Evolutionary conservation across 371 early-diverging fungal species (phyloP).

Genomic region (Circinella minor): DNA sequence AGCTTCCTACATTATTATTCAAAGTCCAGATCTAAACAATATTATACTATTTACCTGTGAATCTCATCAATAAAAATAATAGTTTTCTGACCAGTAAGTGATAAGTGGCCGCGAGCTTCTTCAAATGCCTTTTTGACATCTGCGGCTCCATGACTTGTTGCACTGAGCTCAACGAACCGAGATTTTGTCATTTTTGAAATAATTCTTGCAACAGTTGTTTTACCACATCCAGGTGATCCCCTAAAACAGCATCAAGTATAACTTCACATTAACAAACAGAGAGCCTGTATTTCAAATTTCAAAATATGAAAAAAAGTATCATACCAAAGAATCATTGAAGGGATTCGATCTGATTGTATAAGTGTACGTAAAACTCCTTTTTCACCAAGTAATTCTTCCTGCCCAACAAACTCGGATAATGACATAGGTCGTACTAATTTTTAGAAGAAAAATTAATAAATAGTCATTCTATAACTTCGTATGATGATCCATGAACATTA

Average conservation of each 20-base stretch:
- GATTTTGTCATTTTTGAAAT: conserved; percentile 69
- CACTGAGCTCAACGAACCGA: conserved; percentile 74
- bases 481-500: too few species aligned
- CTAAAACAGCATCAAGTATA: conserved; percentile 34
- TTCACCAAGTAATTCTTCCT: conserved; percentile 70
- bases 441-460: too few species aligned
- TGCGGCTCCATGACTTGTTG: conserved; percentile 68
- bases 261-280: too few species aligned
- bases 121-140: conserved; percentile 76
- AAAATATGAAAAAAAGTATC: neutral
- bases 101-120: conserved; percentile 64
- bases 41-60: conserved; percentile 39
- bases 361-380: conserved; percentile 65
- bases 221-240: conserved; percentile 90
- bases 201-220: conserved; percentile 81
- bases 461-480: too few species aligned
- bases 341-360: conserved; percentile 68
- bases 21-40: too few species aligned
- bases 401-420: conserved; percentile 76
- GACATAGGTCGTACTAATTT: conserved; percentile 63
- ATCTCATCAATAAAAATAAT: conserved; percentile 90
- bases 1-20: too few species aligned
- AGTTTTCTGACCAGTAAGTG: conserved; percentile 65
- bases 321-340: conserved; percentile 63
- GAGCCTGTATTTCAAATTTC: too few species aligned